Base-by-base conservation (phyloP, 2,329 filamentous ascomycete species). In the Alternaria sp. region DNA sequence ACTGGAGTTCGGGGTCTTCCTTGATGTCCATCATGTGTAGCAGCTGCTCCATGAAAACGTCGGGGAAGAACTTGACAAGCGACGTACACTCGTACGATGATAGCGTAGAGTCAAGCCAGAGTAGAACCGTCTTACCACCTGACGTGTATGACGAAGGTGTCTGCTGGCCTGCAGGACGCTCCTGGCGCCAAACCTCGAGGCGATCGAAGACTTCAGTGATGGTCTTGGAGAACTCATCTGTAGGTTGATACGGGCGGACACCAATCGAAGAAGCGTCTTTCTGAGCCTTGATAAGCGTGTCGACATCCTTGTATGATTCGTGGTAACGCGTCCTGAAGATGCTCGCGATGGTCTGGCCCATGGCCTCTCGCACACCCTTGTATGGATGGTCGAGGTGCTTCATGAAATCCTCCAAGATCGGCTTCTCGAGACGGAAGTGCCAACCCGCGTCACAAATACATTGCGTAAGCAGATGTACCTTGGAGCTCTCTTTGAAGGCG, bases 21-120 rank as follows among this genome's bases (percentile, higher is more conserved):
- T 98, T 98, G 77, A 99, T 93, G 74, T 99, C 95, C 94, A 99
- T 99, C 95, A 99, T 99, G 82, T 99, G 94, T 53, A 99, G 83
- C 14, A 99, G 87, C 76, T 97, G 92, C 71, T 95, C 92, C 77
- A 96, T 95, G 74, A 98, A 94, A 0, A 91, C 85, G 36, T 91
- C 86, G 0, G 93, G 91, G 83, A 99, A 98, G 85, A 97, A 98
- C 4, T 90, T 88, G 18, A 96, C 88, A 14, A 99, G 87, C 74
- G 95, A 91, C 0, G 89, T 96, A 79, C 95, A 99, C 76, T 98
- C 95, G 65, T 96, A 91, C 0, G 93, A 96, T 3, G 92, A 93
- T 3, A 99, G 84, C 16, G 93, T 95, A 49, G 89, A 91, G 79
- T 99, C 95, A 5, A 99, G 87, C 95, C 95, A 99, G 46, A 95